phyloP scores from a whole-genome alignment of 1,284 basidiomycete genomes.

The Ustilago curta region DNA sequence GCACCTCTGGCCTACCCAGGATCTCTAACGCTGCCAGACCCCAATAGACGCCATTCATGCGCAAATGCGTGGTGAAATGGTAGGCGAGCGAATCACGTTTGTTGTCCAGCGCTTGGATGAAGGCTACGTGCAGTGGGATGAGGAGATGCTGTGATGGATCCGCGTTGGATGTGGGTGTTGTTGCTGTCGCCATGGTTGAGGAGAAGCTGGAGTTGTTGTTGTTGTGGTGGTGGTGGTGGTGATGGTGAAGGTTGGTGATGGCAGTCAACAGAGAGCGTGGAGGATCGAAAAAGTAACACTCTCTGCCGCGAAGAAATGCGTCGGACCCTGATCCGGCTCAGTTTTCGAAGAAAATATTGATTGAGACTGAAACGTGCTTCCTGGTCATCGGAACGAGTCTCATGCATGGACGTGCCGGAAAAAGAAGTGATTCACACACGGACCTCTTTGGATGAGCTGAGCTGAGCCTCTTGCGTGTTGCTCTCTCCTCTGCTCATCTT shows the following conservation, averaged over 20 bases:
- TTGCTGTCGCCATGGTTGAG: not conserved
- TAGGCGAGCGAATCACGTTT: constrained; percentile 73
- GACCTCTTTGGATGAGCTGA: constrained; percentile 1
- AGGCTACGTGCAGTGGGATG: constrained; percentile 43
- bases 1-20: constrained; percentile 81
- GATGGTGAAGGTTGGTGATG: not conserved
- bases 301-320: constrained; percentile 1
- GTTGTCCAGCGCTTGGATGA: constrained; percentile 50
- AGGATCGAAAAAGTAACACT: constrained; percentile 28
- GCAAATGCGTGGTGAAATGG: constrained; percentile 91
- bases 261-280: constrained; percentile 3
- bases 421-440: constrained; percentile 10
- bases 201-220: not conserved
- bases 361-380: constrained; percentile 9
- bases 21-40: constrained; percentile 86
- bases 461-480: constrained; percentile 4
- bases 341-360: constrained; percentile 13
- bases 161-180: not conserved
- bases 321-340: constrained; percentile 25
- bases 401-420: constrained; percentile 14
- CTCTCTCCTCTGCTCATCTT: not conserved
- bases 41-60: constrained; percentile 98
- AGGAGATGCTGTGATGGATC: constrained; percentile 26
- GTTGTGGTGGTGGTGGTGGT: too few species aligned
- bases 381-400: not conserved